phyloP scores from a whole-genome alignment of 1,139 yeast species.

The Debaryomyces sp. region DNA sequence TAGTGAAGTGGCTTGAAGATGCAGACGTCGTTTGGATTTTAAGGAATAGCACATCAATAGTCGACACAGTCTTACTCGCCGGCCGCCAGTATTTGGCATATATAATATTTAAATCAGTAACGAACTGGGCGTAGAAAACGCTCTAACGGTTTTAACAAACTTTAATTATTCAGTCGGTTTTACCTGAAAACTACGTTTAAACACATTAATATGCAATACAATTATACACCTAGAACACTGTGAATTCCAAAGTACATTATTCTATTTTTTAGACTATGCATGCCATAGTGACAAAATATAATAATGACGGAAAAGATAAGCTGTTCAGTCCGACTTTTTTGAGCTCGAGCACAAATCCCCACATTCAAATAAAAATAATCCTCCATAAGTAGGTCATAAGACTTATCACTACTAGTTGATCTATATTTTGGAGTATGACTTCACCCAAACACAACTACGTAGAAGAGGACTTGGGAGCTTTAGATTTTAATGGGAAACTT shows the following conservation, averaged over 20 bases:
- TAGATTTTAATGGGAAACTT: conserved; percentile 9
- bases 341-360: neutral
- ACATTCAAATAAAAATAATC: neutral
- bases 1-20: neutral
- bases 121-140: too few relatives aligned
- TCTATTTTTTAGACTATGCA: neutral
- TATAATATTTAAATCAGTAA: too few relatives aligned
- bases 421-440: neutral
- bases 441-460: neutral
- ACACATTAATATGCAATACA: too few relatives aligned
- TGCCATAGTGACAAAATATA: neutral
- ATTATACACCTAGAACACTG: neutral
- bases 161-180: too few relatives aligned
- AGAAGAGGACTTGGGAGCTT: neutral
- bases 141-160: too few relatives aligned
- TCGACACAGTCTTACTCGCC: too few relatives aligned
- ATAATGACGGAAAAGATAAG: neutral
- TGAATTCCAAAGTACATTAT: neutral
- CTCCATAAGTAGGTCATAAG: neutral
- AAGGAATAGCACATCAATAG: too few relatives aligned
- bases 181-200: too few relatives aligned
- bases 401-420: neutral
- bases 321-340: neutral
- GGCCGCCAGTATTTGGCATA: too few relatives aligned
- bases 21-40: neutral